A percentile compares a stretch with the other conserved stretches of the same genome.
Evolutionary conservation across 495 filamentous ascomycete genomes (phyloP).

Genomic region (Penicillium soppii): DNA sequence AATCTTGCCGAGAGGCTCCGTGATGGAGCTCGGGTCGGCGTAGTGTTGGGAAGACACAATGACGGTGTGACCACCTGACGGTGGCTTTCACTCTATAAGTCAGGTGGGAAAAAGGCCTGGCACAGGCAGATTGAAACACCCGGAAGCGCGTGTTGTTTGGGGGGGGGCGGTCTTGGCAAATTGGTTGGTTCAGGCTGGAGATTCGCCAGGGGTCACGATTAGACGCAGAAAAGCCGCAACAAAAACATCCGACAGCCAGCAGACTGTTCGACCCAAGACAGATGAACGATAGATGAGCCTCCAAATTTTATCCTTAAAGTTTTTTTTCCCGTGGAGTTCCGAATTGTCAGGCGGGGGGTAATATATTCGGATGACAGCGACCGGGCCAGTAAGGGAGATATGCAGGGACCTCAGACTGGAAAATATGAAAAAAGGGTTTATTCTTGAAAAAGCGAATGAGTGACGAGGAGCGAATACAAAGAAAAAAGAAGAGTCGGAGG

Average conservation of each 20-base stretch:
- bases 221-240: not conserved
- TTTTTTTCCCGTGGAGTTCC: not conserved
- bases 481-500: slow-evolving; percentile 9
- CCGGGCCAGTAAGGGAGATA: slow-evolving; percentile 1
- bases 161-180: slow-evolving; percentile 26
- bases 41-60: slow-evolving; percentile 36
- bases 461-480: not conserved
- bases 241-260: slow-evolving; percentile 7
- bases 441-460: not conserved
- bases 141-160: slow-evolving; percentile 17
- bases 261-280: slow-evolving; percentile 11
- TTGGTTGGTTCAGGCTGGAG: slow-evolving; percentile 1
- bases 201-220: slow-evolving; percentile 4
- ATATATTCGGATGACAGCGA: not conserved
- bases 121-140: slow-evolving; percentile 13
- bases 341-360: not conserved
- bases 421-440: not conserved
- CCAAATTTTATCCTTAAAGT: too few relatives aligned
- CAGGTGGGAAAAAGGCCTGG: slow-evolving; percentile 9
- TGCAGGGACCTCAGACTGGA: not conserved
- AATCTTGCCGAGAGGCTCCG: slow-evolving; percentile 57
- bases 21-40: slow-evolving; percentile 39
- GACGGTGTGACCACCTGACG: slow-evolving; percentile 37
- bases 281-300: not conserved
- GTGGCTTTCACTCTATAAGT: slow-evolving; percentile 21